phyloP scores from a whole-genome alignment of 306 rosid genomes.

The Luffa aegyptiaca region DNA sequence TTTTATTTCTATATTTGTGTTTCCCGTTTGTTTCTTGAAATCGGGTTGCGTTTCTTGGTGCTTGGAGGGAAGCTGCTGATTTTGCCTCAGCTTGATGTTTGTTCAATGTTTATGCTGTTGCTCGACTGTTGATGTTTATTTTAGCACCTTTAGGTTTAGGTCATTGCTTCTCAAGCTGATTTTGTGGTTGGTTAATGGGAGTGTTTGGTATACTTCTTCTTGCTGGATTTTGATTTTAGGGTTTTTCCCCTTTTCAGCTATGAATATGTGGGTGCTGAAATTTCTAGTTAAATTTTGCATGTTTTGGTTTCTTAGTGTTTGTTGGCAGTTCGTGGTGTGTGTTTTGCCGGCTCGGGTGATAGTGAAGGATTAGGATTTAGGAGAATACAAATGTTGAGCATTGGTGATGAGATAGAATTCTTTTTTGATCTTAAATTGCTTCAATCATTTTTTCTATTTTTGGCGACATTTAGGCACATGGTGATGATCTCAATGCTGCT shows the following conservation, averaged over 20 bases:
- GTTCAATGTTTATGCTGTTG: not conserved
- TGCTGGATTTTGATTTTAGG: not conserved
- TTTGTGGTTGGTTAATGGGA: not conserved
- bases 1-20: not conserved
- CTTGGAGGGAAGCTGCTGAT: not conserved
- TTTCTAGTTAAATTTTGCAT: slow-evolving; percentile 2
- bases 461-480: slow-evolving; percentile 48
- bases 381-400: not conserved
- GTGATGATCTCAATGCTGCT: slow-evolving; percentile 76
- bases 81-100: not conserved
- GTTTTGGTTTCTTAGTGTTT: not conserved
- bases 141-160: slow-evolving; percentile 2
- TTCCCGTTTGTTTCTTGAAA: not conserved
- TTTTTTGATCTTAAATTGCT: not conserved
- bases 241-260: not conserved
- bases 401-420: not conserved
- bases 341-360: not conserved
- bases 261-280: not conserved
- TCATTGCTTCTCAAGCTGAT: not conserved
- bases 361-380: not conserved
- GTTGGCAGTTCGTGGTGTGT: not conserved
- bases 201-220: not conserved
- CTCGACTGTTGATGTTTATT: not conserved
- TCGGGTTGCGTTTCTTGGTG: not conserved
- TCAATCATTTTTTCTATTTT: not conserved